These are phyloP conservation scores for Raffaelea ambrosiae DNA, from an alignment of 2,329 filamentous ascomycete genomes.

Conservation along the genomic window DNA sequence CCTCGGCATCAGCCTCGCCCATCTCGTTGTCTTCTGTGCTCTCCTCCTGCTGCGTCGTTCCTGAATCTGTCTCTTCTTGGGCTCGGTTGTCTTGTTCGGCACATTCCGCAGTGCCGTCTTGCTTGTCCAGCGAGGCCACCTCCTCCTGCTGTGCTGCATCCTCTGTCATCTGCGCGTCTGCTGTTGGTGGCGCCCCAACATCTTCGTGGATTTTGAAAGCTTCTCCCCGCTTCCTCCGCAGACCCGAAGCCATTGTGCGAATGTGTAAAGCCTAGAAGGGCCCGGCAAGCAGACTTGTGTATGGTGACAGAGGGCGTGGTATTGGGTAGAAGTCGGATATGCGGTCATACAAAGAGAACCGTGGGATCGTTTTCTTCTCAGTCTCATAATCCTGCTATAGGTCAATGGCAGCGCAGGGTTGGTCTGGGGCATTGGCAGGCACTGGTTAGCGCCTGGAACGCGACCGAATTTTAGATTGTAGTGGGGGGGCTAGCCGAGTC, in stretches of 20 bases:
- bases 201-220: conserved; percentile 43
- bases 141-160: conserved; percentile 25
- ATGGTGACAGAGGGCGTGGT: no score
- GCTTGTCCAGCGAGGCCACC: conserved; percentile 23
- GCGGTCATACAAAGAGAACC: background rate
- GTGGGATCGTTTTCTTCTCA: no score
- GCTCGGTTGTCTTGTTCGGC: conserved; percentile 19
- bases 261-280: no score
- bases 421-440: no score
- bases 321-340: no score
- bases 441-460: no score
- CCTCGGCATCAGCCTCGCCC: conserved; percentile 20
- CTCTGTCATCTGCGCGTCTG: conserved; percentile 41
- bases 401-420: no score
- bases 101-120: conserved; percentile 21
- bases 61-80: no score
- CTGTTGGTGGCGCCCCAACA: conserved; percentile 33
- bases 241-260: conserved; percentile 11
- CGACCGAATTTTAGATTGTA: background rate
- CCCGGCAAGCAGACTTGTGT: no score
- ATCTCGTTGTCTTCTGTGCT: conserved; percentile 33
- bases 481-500: background rate
- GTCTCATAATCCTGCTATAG: no score
- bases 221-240: conserved; percentile 23
- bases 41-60: conserved; percentile 21